Evolutionary conservation across 306 rosid genomes (phyloP), one percentile per base, ranked within the genome.

Genomic region (Oxytropis ochrocephala): DNA sequence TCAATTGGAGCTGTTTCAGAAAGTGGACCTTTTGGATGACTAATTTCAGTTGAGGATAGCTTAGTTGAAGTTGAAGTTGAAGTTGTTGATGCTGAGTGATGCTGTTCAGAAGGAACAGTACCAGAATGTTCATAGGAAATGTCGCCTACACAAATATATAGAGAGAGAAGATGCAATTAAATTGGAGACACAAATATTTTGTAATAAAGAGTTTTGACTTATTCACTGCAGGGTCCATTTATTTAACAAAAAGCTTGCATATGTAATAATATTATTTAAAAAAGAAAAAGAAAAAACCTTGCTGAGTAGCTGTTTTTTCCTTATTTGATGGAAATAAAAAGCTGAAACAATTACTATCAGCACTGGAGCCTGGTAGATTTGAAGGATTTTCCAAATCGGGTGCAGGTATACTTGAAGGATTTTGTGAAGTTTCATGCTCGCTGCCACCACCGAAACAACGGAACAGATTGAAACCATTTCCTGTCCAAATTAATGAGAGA

Each of bases 301-400:
- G 35, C 63, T 74, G 52, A 47, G 67, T 54, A 48, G 81, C 11
- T 56, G 36, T 70, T 74, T 42, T 29, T 48, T 74, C 63, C 57
- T 60, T 70, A 5, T 68, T 67, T 38, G 67, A 60, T n/a, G 69
- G 30, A 65, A 84, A 44, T 21, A 74, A 33, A 14, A 74, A 77
- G 75, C 13, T 43, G 42, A 80, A 44, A 83, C 85, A 84, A 74
- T 80, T 77, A 43, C 85, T 80, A 74, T 80, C 74, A 43, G 76
- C 30, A 60, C 43, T 70, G 58, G 85, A 47, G 67, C 63, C 51
- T 42, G 53, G 46, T 5, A 46, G 11, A 67, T 42, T 71, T 48
- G 75, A 61, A 65, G 84, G 60, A 59, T 21, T 69, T 33, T 74
- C 59, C 70, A 58, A 13, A 70, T 42, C 63, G 68, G 63, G 33